Evolutionary conservation across 1,139 yeast species (phyloP), one percentile per base, ranked within the genome.

Genomic region (Yarrowia galli): DNA sequence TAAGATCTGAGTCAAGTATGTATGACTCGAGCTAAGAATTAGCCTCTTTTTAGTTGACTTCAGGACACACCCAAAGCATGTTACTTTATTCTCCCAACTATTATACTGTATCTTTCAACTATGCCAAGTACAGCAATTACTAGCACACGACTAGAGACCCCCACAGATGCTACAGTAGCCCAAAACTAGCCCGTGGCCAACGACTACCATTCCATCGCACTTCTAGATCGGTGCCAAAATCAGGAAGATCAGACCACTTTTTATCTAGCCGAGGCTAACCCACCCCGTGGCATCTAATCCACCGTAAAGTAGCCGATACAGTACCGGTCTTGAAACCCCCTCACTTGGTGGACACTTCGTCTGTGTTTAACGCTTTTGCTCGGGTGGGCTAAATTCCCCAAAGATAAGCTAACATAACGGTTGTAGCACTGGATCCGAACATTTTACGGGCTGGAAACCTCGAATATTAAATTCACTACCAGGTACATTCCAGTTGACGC

Each of bases 371-470:
- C 51, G 9, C 13, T 25, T n/a, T 9, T n/a, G 20, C 7, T 25
- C 20, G 51, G 51, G 32, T 46, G 53, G 53, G 53, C 53, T 48
- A 48, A 25, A 28, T 16, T 23, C 18, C 8, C 13, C 5, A 23
- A 20, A 22, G 35, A 46, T n/a, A 46, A 46, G 51, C 32, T 25
- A 46, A 46, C 16, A 46, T 16, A 45, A 45, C 49, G 49, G 49
- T 8, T 23, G 7, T n/a, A 22, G 4, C 15, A 6, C 23, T 43
- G 25, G 48, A 12, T 43, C 23, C 48, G 25, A 43, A 13, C 22
- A 43, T 22, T 43, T 22, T 43, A 20, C 23, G 25, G 48, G 48
- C 23, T 15, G 6, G 28, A 45, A 22, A 15, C 2, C 18, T 2
- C 3, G 3, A 43, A 43, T 43, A 43, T 20, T 45, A 45, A 15